Base-by-base conservation (phyloP, 1,284 basidiomycete genomes). In the Leccinum huronense region DNA sequence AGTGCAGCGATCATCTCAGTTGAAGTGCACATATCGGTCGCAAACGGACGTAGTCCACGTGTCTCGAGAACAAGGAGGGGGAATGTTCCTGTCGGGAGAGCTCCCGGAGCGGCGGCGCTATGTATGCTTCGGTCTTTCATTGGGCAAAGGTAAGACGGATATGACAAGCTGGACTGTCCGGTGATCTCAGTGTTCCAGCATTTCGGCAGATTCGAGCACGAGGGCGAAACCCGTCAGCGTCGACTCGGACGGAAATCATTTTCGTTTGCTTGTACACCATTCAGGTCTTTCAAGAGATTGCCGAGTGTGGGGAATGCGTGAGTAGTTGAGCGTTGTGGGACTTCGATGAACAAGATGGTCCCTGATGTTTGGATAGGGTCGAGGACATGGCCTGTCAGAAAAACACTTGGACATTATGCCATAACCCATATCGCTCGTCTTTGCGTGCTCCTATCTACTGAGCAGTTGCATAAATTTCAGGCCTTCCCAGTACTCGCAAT, bases 1-100 rank as follows among this genome's bases (percentile, higher is more conserved):
- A 58, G 56, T 11, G 34, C 6, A 10, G 33, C 27, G 36, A 42
- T 58, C 57, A 58, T 58, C 57, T 58, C 57, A 58, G 57, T 58
- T 58, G 57, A 58, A 40, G 27, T 57, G 13, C 34, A 57, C 13
- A 11, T 7, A 38, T 57, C 56, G 34, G 33, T 38, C 56, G 34
- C 56, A 38, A 57, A 38, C n/a, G 11, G 31, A 19, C 30, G 13
- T 55, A 30, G 53, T 56, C 6, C 31, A 56, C n/a, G 27, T 31
- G 53, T 31, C 27, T 56, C 54, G 30, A 56, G 31, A 33, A 19
- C 27, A 16, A 8, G 54, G n/a, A 33, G 31, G 31, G n/a, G 16
- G n/a, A 30, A n/a, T 19, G 54, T 33, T n/a, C 54, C 31, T 56
- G n/a, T 34, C 27, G n/a, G n/a, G 31, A n/a, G 54, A 16, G 10